Conservation (phyloP, 768 basidiomycete species). For the Boletus patriciae region DNA sequence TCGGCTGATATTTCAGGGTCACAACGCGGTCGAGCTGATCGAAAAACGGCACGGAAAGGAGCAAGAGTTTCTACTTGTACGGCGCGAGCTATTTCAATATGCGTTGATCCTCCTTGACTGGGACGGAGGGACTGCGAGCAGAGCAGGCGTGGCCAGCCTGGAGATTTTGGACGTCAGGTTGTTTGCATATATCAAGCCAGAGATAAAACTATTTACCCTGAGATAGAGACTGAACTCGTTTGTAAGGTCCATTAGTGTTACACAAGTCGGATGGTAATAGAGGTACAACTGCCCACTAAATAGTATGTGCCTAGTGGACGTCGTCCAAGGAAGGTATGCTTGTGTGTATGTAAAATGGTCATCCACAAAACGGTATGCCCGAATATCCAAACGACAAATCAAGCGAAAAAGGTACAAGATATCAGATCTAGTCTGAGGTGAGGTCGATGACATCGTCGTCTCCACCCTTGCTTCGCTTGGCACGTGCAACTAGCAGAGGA, state of each 20-base stretch:
- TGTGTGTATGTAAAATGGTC: too few species aligned
- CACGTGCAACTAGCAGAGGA: constrained; percentile 28
- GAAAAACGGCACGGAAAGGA: too few species aligned
- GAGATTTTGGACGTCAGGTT: not conserved
- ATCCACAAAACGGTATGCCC: not conserved
- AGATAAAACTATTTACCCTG: not conserved
- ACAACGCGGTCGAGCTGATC: too few species aligned
- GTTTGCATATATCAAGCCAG: not conserved
- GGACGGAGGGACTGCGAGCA: too few species aligned
- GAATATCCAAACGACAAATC: not conserved
- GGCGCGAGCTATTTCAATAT: too few species aligned
- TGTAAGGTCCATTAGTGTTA: not conserved
- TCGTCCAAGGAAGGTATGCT: too few species aligned
- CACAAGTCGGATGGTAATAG: not conserved
- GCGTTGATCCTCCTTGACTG: not conserved
- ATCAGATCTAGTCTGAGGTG: constrained; percentile 29
- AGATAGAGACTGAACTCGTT: not conserved
- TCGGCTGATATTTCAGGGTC: too few species aligned
- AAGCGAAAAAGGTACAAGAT: not conserved
- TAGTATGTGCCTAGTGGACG: too few species aligned
- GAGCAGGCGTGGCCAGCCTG: too few species aligned
- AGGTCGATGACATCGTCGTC: constrained; percentile 42
- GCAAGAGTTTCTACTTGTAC: too few species aligned
- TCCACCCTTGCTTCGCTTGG: constrained; percentile 7
- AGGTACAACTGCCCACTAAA: not conserved